These are phyloP conservation scores for Backusella macrospora DNA, from an alignment of 192 early-diverging fungal species.

Conservation along the genomic window DNA sequence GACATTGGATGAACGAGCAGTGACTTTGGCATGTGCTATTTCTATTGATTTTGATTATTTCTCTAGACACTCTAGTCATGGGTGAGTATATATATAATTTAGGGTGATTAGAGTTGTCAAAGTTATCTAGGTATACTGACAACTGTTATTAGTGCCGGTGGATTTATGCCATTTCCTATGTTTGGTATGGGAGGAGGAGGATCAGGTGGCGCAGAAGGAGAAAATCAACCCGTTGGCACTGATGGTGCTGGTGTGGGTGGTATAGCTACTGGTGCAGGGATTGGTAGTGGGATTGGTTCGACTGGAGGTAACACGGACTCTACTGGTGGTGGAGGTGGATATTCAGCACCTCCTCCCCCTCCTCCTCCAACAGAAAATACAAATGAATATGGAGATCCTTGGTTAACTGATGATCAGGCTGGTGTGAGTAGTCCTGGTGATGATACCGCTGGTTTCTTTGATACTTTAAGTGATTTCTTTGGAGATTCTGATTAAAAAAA, in stretches of 20 bases:
- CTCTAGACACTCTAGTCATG: constrained; percentile 20
- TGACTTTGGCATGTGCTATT: constrained; percentile 80
- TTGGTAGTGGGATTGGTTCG: constrained; percentile 17
- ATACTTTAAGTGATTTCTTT: constrained; percentile 28
- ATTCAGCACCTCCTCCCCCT: constrained; percentile 20
- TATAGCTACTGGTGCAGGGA: constrained; percentile 21
- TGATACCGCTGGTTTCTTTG: constrained; percentile 33
- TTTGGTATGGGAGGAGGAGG: constrained; percentile 46
- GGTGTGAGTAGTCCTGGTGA: constrained; percentile 28
- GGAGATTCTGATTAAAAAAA: constrained; percentile 8
- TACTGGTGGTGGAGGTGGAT: not conserved
- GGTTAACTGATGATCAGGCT: constrained; percentile 39
- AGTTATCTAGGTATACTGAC: not conserved
- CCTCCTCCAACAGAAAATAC: constrained; percentile 17
- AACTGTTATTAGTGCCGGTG: constrained; percentile 32
- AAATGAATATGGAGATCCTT: constrained; percentile 47
- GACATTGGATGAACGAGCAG: constrained; percentile 79
- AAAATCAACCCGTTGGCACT: constrained; percentile 22
- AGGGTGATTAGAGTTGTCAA: not conserved
- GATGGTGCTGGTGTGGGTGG: constrained; percentile 27
- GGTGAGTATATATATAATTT: constrained; percentile 10
- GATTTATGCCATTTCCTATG: constrained; percentile 47
- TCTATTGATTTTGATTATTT: constrained; percentile 58
- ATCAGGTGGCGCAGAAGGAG: constrained; percentile 28
- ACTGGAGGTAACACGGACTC: not conserved